These are phyloP conservation scores for Mycena belliarum DNA, from an alignment of 768 basidiomycete genomes.

Conservation along the genomic window DNA sequence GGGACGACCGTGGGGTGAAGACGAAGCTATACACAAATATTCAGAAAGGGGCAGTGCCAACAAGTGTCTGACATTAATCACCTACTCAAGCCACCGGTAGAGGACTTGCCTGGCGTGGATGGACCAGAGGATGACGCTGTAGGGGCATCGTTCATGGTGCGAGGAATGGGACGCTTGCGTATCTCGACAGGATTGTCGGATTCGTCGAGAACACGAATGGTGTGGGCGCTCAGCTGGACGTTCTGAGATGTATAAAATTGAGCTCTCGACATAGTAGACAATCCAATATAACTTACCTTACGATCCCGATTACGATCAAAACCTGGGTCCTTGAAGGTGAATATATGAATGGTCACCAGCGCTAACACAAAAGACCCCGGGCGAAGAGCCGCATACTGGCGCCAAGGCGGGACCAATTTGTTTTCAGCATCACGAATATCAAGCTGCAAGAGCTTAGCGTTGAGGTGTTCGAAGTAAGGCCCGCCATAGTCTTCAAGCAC, in stretches of 20 bases:
- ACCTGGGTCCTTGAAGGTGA: background rate
- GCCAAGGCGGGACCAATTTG: background rate
- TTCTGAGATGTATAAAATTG: background rate
- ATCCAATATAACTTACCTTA: background rate
- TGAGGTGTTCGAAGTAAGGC: background rate
- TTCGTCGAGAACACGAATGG: background rate
- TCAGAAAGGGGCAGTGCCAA: background rate
- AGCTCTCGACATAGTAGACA: background rate
- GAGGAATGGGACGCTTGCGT: background rate
- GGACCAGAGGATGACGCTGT: background rate
- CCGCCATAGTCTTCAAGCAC: background rate
- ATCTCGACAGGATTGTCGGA: background rate
- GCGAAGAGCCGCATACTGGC: background rate
- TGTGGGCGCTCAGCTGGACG: background rate
- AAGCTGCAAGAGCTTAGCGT: background rate
- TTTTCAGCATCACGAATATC: background rate
- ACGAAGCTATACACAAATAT: background rate
- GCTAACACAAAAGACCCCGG: background rate
- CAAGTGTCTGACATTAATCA: no score
- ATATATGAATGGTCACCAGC: background rate
- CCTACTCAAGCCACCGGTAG: background rate
- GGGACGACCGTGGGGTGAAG: background rate
- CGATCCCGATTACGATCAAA: background rate
- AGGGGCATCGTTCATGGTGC: background rate
- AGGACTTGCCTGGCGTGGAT: background rate